Base-by-base conservation (phyloP, 805 yeast species). In the Sungouiozyma intestinalis region DNA sequence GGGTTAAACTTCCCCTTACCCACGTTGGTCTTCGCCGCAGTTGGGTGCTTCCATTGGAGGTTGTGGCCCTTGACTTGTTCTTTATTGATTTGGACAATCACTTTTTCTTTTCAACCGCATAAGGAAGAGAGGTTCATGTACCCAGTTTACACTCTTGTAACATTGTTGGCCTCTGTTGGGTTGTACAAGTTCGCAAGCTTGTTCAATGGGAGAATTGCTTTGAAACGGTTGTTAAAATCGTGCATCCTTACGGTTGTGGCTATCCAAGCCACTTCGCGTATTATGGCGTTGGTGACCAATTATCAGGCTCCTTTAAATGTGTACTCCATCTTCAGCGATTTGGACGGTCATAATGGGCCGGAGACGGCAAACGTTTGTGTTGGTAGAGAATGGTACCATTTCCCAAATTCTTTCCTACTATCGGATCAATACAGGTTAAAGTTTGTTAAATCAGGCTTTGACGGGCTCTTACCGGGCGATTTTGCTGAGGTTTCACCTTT, bases 341-440 rank as follows among this genome's bases (percentile, higher is more conserved):
- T 44, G 15, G 24, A 49, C 73, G 9, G 35, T 17, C 14, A 14
- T 15, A 17, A 19, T 7, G 16, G 27, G 15, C 20, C 13, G 55
- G 16, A 53, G 3, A 39, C 47, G 13, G 65, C 63, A 32, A 81
- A 77, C 49, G 81, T 90, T 0, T 90, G 97, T 62, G 71, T 83
- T n/a, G 97, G 96, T 2, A 73, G 95, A 45, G 97, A 90, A 64
- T 88, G 97, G 97, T 86, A 85, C 55, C 83, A 90, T 55, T 88
- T 68, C 62, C 96, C 97, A 8, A 78, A 84, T 1, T 87, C 96
- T 0, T 84, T 87, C 57, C 85, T 88, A 55, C 64, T 90, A 18
- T 79, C 84, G 3, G 71, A 74, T 3, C 66, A 75, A 44, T 71
- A 71, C 52, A 65, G 95, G 49, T 64, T 86, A 18, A 67, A 68